Evolutionary conservation across 495 filamentous ascomycete species (phyloP), one percentile per base, ranked within the genome.

Genomic region (Hypoxylon cercidicola): DNA sequence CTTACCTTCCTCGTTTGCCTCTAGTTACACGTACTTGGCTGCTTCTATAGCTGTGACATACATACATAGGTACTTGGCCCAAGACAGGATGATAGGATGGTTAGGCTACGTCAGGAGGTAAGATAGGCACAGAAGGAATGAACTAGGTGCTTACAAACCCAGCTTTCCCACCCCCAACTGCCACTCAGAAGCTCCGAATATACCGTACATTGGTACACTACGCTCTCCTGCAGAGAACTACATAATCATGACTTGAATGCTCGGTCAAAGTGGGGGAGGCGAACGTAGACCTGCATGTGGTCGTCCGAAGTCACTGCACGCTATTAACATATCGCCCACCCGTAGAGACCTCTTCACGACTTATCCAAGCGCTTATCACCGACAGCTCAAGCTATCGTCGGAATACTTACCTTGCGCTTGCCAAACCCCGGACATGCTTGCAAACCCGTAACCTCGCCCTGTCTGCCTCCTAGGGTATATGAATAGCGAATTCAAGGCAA

Each of bases 221-320:
- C 34, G 34, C 34, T n/a, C 13, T 37, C 34, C 34, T 37, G 25
- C 25, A 7, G 3, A 28, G 25, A 28, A 28, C 25, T 3, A 7
- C 25, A 28, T 23, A 46, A 18, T 47, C 28, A 23, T 10, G 45
- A 28, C n/a, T 7, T 30, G n/a, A 21, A 47, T 28, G 20, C 45
- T 21, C 15, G 13, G 28, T 28, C 45, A 47, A 23, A 47, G 45
- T 47, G 45, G 45, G 45, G 45, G 45, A 30, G 45, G 45, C 19
- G 45, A 15, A 28, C 6, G 45, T n/a, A 47, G 21, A 11, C 23
- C 20, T 48, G 2, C 39, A 6, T 41, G 13, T 16, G 25, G 25
- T 28, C 25, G 7, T 28, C 25, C 39, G 4, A 41, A 12, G 12
- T 15, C 15, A n/a, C 12, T 16, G 39, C 13, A 39, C 8, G 15